Evolutionary conservation across 2,329 filamentous ascomycete species (phyloP), one percentile per base, ranked within the genome.

Genomic region (Trichoderma afroharzianum): DNA sequence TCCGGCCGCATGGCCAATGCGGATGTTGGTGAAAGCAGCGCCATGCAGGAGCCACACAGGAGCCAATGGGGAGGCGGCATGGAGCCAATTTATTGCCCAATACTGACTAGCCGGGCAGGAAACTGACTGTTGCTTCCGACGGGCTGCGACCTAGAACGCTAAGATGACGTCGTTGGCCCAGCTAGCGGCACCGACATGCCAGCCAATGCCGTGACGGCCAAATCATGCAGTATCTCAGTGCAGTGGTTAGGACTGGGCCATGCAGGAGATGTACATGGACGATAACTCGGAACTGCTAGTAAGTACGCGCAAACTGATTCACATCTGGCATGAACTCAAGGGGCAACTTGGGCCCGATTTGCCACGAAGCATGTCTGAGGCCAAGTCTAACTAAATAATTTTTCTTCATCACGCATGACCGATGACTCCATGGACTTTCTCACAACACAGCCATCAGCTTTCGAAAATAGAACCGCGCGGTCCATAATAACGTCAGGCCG

Each of bases 401-500:
- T 68, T 67, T 68, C 47, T 68, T 68, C 66, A 50, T 32, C 57
- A 53, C 66, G 57, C 66, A 68, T 68, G 66, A 68, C 66, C 30
- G 33, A 68, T 68, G 53, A 68, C 55, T 68, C 64, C 64, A 59
- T 68, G 64, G 64, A 28, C 36, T 24, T 59, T 43, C 9, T 61
- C 28, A 32, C 15, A 68, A 47, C 26, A 30, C 24, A n/a, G 43
- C 63, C 66, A 68, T 68, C 66, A 68, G 66, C 66, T 62, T 50
- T 68, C 28, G 66, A 62, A 68, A 68, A 68, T 61, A 68, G 57
- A 68, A 68, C 57, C 36, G 53, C 58, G 59, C 43, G 68, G 39
- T 70, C 59, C 68, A 68, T 62, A 59, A 68, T 50, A 68, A 68
- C 66, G 66, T 61, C 55, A 61, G 57, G 57, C 55, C 68, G 68